phyloP scores from a whole-genome alignment of 2,329 filamentous ascomycete genomes.

The Colletotrichum abscissum region DNA sequence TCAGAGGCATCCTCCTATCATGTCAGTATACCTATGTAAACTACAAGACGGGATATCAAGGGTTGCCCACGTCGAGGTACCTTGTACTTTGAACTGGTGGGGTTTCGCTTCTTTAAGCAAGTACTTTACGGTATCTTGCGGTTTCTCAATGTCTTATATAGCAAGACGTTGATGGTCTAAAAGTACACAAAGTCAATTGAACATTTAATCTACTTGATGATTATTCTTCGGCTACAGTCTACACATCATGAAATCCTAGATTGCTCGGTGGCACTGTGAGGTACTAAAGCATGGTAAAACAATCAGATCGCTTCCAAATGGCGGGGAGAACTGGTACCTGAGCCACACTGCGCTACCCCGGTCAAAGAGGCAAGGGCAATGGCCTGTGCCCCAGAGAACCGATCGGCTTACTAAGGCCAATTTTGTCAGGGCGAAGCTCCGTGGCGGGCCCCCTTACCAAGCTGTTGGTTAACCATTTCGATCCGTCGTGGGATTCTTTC shows the following conservation, averaged over 20 bases:
- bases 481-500: neutral
- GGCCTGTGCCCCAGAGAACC: conserved; percentile 7
- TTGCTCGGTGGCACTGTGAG: neutral
- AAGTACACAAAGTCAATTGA: no score
- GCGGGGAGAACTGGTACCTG: neutral
- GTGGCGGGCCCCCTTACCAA: conserved; percentile 30
- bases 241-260: neutral
- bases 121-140: neutral
- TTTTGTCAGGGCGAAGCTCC: conserved; percentile 30
- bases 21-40: neutral
- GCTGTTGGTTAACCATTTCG: neutral
- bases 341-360: neutral
- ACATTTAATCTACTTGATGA: neutral
- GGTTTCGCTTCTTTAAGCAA: neutral
- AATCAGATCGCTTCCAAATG: no score
- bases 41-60: neutral
- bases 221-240: neutral
- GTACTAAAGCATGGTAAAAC: neutral
- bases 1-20: neutral
- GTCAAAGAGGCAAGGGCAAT: neutral
- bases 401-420: conserved; percentile 23
- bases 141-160: neutral
- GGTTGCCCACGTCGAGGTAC: neutral
- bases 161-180: neutral
- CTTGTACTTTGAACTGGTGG: neutral